These are phyloP conservation scores for Nepenthes alata DNA, from an alignment of 179 eudicot genomes.

Conservation along the genomic window DNA sequence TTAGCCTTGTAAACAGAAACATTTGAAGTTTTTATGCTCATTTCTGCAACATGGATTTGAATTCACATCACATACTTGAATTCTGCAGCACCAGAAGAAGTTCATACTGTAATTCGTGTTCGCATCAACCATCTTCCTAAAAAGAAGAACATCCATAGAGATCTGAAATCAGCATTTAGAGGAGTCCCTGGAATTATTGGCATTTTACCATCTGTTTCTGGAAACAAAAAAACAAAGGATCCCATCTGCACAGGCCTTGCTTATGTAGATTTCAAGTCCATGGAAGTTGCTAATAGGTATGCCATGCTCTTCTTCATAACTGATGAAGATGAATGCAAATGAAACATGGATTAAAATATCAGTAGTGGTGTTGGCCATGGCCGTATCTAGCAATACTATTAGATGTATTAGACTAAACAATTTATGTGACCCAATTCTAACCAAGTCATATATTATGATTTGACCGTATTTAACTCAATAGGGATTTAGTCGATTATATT, in stretches of 20 bases:
- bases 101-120: slow-evolving; percentile 51
- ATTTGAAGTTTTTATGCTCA: too few species aligned
- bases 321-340: neutral
- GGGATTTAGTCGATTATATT: too few species aligned
- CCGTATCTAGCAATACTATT: too few species aligned
- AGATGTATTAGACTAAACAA: too few species aligned
- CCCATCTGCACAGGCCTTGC: slow-evolving; percentile 86
- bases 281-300: slow-evolving; percentile 63
- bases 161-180: slow-evolving; percentile 59
- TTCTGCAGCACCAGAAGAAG: slow-evolving; percentile 42
- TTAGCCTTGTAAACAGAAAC: too few species aligned
- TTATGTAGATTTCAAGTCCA: slow-evolving; percentile 51
- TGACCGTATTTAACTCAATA: too few species aligned
- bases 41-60: neutral
- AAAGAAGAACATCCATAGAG: slow-evolving; percentile 69
- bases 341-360: too few species aligned
- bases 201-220: slow-evolving; percentile 58
- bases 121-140: slow-evolving; percentile 77
- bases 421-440: too few species aligned
- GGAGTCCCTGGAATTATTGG: slow-evolving; percentile 60
- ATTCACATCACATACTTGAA: neutral
- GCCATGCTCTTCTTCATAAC: neutral
- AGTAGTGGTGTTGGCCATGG: too few species aligned
- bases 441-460: too few species aligned
- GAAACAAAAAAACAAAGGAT: slow-evolving; percentile 81